These are phyloP conservation scores for Hypoxylon rubiginosum DNA, from an alignment of 2,329 filamentous ascomycete species.

Conservation along the genomic window DNA sequence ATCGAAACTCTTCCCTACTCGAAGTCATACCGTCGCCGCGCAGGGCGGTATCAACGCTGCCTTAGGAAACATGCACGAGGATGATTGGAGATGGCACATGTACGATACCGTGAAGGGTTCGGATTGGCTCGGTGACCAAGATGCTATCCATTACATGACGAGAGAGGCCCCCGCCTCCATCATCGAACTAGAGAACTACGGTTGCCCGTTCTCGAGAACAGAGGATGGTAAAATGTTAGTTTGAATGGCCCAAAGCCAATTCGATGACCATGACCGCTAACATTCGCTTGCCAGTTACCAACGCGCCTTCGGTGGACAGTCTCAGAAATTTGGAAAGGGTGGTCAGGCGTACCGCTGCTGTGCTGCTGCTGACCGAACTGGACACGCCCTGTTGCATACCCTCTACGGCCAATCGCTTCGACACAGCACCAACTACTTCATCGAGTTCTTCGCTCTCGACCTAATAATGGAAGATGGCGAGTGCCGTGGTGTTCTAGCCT, in stretches of 20 bases:
- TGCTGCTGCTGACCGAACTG: slow-evolving; percentile 95
- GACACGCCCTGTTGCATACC: slow-evolving; percentile 97
- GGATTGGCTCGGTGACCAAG: slow-evolving; percentile 97
- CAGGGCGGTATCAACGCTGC: slow-evolving; percentile 91
- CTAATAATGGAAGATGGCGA: slow-evolving; percentile 97
- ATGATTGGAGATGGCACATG: slow-evolving; percentile 99
- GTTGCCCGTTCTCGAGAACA: slow-evolving; percentile 95
- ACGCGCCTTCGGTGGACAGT: slow-evolving; percentile 98
- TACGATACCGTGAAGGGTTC: slow-evolving; percentile 98
- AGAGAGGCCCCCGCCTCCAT: slow-evolving; percentile 92
- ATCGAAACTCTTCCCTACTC: slow-evolving; percentile 86
- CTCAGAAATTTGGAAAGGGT: slow-evolving; percentile 93
- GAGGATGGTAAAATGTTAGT: slow-evolving; percentile 93
- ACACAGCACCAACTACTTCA: slow-evolving; percentile 99
- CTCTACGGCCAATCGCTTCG: slow-evolving; percentile 97
- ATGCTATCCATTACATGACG: slow-evolving; percentile 99
- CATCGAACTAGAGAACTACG: slow-evolving; percentile 96
- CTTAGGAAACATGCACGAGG: slow-evolving; percentile 95
- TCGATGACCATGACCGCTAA: slow-evolving; percentile 35
- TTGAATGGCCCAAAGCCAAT: background rate
- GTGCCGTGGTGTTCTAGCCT: slow-evolving; percentile 95
- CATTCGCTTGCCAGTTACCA: slow-evolving; percentile 77
- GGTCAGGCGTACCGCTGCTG: slow-evolving; percentile 98
- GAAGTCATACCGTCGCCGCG: slow-evolving; percentile 86
- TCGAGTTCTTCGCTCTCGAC: slow-evolving; percentile 98